Conservation (phyloP, 371 early-diverging fungal genomes). For the Mortierella sp. region DNA sequence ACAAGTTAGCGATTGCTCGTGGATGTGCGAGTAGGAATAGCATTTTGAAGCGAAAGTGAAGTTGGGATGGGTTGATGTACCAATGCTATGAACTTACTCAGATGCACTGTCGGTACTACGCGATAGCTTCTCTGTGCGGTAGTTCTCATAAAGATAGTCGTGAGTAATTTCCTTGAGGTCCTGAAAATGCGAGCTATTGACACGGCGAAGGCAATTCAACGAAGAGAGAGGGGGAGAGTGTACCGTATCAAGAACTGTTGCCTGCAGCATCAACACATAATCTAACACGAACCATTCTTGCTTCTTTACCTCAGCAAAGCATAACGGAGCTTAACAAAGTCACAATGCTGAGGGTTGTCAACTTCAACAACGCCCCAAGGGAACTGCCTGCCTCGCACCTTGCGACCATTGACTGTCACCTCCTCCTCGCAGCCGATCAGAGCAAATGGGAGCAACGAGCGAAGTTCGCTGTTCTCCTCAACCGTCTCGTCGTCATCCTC, state of each 20-base stretch:
- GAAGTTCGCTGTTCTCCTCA: constrained; percentile 95
- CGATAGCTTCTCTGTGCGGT: constrained; percentile 95
- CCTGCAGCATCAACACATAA: not conserved
- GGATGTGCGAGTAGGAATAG: not conserved
- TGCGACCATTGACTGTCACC: constrained; percentile 80
- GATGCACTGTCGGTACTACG: constrained; percentile 68
- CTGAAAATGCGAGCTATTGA: constrained; percentile 86
- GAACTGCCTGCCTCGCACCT: constrained; percentile 96
- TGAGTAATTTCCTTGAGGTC: constrained; percentile 96
- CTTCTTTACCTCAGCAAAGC: constrained; percentile 79
- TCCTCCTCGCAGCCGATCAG: constrained; percentile 97
- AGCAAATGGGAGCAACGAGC: constrained; percentile 94
- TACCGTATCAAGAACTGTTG: not conserved
- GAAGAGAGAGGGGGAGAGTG: not conserved
- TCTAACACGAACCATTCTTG: not conserved
- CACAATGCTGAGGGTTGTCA: constrained; percentile 93
- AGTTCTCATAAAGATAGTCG: constrained; percentile 96
- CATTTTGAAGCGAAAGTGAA: not conserved
- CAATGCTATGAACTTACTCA: constrained; percentile 63
- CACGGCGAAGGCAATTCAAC: not conserved
- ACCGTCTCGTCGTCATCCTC: constrained; percentile 94
- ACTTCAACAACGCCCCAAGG: constrained; percentile 99
- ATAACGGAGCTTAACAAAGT: constrained; percentile 95
- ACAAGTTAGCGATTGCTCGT: not conserved
- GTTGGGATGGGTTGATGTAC: not conserved